A percentile compares a stretch with the other conserved stretches of the same genome.
These are phyloP conservation scores for Malania oleifera DNA, from an alignment of 164 flowering plant genomes.

Conservation along the genomic window DNA sequence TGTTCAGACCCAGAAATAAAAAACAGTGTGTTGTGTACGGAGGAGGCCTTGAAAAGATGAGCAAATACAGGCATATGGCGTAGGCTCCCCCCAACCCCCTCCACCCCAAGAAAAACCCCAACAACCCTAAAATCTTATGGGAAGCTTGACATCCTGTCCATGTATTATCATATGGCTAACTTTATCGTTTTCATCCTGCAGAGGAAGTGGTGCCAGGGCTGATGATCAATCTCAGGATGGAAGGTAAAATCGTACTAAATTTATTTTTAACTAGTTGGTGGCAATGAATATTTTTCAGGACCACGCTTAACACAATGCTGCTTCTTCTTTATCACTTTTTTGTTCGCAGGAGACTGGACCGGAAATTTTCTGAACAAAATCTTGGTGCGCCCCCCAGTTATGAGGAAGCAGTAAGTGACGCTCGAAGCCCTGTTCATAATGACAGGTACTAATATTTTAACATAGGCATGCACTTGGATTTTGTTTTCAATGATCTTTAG, in stretches of 20 bases:
- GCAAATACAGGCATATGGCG: no score
- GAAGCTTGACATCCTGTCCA: background rate
- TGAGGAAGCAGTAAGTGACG: conserved; percentile 68
- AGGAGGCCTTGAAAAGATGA: no score
- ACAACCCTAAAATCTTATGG: no score
- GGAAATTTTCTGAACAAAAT: conserved; percentile 72
- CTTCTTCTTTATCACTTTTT: conserved; percentile 4
- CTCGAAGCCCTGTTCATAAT: conserved; percentile 48
- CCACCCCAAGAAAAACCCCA: no score
- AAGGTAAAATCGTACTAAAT: conserved; percentile 42
- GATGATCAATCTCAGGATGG: conserved; percentile 79
- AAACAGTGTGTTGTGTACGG: no score
- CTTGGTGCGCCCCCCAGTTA: conserved; percentile 86
- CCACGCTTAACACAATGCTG: background rate
- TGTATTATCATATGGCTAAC: background rate
- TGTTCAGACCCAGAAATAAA: no score
- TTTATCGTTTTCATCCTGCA: conserved; percentile 23
- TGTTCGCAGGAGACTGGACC: conserved; percentile 44
- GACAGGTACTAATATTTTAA: conserved; percentile 51
- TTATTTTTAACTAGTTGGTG: background rate
- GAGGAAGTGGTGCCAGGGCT: conserved; percentile 61
- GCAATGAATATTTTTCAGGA: background rate
- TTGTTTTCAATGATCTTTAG: background rate
- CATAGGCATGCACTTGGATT: background rate
- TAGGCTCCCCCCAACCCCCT: no score